Evolutionary conservation across 2,329 filamentous ascomycete species (phyloP), one percentile per base, ranked within the genome.

Genomic region (Paecilomyces variotii): DNA sequence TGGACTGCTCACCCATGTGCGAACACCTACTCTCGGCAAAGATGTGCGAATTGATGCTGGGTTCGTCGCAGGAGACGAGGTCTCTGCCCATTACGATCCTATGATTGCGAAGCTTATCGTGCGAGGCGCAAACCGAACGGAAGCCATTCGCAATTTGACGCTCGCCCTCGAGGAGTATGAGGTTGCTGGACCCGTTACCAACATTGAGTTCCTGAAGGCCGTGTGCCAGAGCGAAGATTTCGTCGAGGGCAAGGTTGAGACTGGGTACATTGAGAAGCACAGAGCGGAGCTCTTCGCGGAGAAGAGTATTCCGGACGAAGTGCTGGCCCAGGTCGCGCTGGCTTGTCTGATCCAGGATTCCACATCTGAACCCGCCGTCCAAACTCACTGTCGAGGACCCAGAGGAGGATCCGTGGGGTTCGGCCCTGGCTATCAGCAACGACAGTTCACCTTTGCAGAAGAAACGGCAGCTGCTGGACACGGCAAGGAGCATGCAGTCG

Each of bases 51-150:
- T 99, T 63, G 94, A 99, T 69, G 91, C 92, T 53, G 94, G 94
- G 1, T 97, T 97, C 72, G 84, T 92, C 28, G 83, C 91, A 65
- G 94, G 94, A 27, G 93, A 96, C 71, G 90, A 91, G 62, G 90
- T 99, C 2, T 95, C 92, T 0, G 90, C 93, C 59, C 90, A 94
- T 57, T 99, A 99, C 74, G 94, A 99, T 67, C 94, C 94, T 28
- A 99, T 99, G 94, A 96, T 99, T 65, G 90, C 94, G 52, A 99
- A 99, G 77, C 83, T 99, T 56, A 99, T 99, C 66, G 91, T 97
- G 4, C 85, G 90, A 59, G 94, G 90, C 0, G 83, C 85, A 14
- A 88, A 88, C 58, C 84, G 94, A 60, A 84, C 88, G 70, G 87
- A 89, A 27, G 90, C 92, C 2, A 87, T 99, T 55, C 86, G 89